Evolutionary conservation across 2,329 filamentous ascomycete genomes (phyloP).

Genomic region (Xylariaceae sp.): DNA sequence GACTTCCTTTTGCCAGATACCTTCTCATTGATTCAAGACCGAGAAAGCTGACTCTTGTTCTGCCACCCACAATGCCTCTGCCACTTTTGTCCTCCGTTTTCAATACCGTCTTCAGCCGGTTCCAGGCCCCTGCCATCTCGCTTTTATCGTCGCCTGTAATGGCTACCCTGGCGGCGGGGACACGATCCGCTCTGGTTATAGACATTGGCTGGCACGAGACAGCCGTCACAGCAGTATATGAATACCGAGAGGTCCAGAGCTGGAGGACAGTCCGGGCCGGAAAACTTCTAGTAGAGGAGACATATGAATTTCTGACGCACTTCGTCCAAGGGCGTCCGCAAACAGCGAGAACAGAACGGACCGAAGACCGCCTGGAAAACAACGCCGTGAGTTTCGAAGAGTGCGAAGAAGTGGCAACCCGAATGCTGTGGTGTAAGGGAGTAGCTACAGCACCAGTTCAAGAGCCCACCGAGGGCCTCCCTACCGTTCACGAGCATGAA

Average conservation of each 20-base stretch:
- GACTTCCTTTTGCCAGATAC: constrained; percentile 37
- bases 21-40: constrained; percentile 71
- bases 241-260: constrained; percentile 76
- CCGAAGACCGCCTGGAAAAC: constrained; percentile 25
- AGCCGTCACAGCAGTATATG: constrained; percentile 78
- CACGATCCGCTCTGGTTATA: constrained; percentile 80
- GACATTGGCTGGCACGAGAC: constrained; percentile 95
- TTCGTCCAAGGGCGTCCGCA: constrained; percentile 28
- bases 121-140: constrained; percentile 75
- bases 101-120: constrained; percentile 74
- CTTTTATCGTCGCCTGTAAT: constrained; percentile 75
- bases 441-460: constrained; percentile 25
- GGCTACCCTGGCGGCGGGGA: constrained; percentile 70
- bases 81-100: constrained; percentile 72
- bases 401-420: constrained; percentile 72
- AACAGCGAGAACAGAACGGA: constrained; percentile 18
- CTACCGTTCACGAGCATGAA: constrained; percentile 52
- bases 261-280: constrained; percentile 70
- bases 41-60: constrained; percentile 66
- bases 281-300: constrained; percentile 64
- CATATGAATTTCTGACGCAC: constrained; percentile 59
- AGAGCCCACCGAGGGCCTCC: constrained; percentile 31
- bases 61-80: constrained; percentile 74
- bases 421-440: constrained; percentile 72
- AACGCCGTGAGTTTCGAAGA: constrained; percentile 64